phyloP scores from a whole-genome alignment of 2,329 filamentous ascomycete genomes.

The Coniella lustricola region DNA sequence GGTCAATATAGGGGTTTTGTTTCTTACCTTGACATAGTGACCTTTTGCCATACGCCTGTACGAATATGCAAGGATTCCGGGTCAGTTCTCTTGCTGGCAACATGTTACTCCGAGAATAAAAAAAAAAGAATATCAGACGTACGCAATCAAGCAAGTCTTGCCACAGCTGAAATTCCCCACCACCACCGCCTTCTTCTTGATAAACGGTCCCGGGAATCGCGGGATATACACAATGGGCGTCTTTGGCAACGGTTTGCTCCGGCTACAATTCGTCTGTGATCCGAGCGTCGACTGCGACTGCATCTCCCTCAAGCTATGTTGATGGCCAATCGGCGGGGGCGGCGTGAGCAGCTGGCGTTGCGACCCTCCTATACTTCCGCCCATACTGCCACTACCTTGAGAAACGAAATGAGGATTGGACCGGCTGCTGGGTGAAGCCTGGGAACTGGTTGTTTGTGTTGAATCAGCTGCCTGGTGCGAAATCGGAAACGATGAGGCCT shows the following conservation, averaged over 20 bases:
- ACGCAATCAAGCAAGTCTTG: slow-evolving; percentile 15
- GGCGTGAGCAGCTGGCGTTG: not conserved
- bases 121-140: not conserved
- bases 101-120: not conserved
- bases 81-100: no score
- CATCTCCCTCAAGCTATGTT: slow-evolving; percentile 3
- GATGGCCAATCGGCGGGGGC: not conserved
- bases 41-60: slow-evolving; percentile 11
- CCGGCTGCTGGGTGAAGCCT: not conserved
- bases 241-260: slow-evolving; percentile 12
- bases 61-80: no score
- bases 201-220: slow-evolving; percentile 9
- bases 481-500: not conserved
- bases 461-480: not conserved
- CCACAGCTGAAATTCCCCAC: slow-evolving; percentile 16
- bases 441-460: not conserved
- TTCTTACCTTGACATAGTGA: slow-evolving; percentile 7
- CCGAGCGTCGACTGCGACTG: slow-evolving; percentile 9
- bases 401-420: not conserved
- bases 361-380: not conserved
- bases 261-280: slow-evolving; percentile 5
- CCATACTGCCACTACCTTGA: not conserved
- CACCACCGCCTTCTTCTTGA: slow-evolving; percentile 14
- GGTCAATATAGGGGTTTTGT: not conserved
- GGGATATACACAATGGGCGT: slow-evolving; percentile 13